A percentile compares a stretch with the other conserved stretches of the same genome.
These are phyloP conservation scores for Peniophora sp. DNA, from an alignment of 1,284 basidiomycete species.

Conservation along the genomic window DNA sequence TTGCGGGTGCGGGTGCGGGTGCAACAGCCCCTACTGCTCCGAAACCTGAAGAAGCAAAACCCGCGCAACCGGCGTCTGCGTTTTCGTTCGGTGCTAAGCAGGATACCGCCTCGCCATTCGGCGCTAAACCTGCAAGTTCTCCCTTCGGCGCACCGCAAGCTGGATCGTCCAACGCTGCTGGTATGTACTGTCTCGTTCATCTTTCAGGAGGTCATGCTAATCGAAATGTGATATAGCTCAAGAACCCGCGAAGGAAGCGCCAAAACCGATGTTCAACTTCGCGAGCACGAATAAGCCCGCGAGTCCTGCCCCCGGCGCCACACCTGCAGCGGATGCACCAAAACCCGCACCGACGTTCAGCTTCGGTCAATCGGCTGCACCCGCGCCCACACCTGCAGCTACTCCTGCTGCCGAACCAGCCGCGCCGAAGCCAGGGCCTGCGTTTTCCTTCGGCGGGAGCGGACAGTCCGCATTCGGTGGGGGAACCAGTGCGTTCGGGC, in stretches of 20 bases:
- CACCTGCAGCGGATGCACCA: background rate
- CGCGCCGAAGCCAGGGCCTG: background rate
- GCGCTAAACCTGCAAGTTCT: background rate
- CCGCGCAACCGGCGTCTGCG: background rate
- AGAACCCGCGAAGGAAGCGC: slow-evolving; percentile 5
- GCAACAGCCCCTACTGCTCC: background rate
- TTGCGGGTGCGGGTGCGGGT: background rate
- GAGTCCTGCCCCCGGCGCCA: background rate
- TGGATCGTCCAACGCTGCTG: background rate
- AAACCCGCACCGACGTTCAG: slow-evolving; percentile 16
- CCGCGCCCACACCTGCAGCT: slow-evolving; percentile 14
- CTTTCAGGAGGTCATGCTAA: too few relatives aligned
- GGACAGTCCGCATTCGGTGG: too few relatives aligned
- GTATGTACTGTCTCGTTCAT: background rate
- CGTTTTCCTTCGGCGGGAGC: background rate
- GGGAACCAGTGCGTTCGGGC: too few relatives aligned
- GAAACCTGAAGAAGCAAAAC: background rate
- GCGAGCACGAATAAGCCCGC: slow-evolving; percentile 12
- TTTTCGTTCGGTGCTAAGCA: background rate
- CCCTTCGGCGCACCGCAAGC: background rate
- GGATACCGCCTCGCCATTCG: background rate
- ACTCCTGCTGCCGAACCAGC: slow-evolving; percentile 5
- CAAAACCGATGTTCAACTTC: slow-evolving; percentile 24
- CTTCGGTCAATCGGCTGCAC: slow-evolving; percentile 14
- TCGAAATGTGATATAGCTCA: slow-evolving; percentile 2